A percentile compares a stretch with the other conserved stretches of the same genome.
These are phyloP conservation scores for Colletotrichum shisoi DNA, from an alignment of 2,329 filamentous ascomycete genomes.

Conservation along the genomic window DNA sequence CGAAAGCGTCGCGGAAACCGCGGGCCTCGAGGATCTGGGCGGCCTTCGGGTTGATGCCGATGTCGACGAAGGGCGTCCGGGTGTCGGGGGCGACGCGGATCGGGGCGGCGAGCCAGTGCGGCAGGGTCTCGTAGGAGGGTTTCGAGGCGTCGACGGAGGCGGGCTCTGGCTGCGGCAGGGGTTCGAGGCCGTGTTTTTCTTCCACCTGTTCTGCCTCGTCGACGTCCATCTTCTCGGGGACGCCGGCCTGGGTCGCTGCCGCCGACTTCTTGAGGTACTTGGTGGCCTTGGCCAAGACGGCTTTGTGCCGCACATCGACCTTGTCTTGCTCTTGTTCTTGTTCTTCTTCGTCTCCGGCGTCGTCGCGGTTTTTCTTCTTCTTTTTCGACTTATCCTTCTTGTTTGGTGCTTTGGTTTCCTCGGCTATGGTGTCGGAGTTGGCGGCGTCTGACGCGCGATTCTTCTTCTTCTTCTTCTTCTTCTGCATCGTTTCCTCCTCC, in stretches of 20 bases:
- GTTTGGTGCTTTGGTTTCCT: neutral
- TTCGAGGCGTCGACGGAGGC: slow-evolving; percentile 64
- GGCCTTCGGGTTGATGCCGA: slow-evolving; percentile 69
- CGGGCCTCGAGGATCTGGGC: slow-evolving; percentile 70
- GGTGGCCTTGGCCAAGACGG: slow-evolving; percentile 63
- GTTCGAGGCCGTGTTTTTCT: slow-evolving; percentile 75
- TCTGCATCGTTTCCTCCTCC: slow-evolving; percentile 39
- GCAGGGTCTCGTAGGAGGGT: slow-evolving; percentile 79
- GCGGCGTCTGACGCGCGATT: neutral
- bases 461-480: slow-evolving; percentile 39
- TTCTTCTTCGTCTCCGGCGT: slow-evolving; percentile 40
- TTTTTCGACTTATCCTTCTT: slow-evolving; percentile 44
- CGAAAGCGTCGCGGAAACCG: slow-evolving; percentile 75
- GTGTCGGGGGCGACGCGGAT: slow-evolving; percentile 70
- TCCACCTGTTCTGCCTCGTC: slow-evolving; percentile 45
- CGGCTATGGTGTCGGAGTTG: neutral
- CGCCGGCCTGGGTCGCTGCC: slow-evolving; percentile 49
- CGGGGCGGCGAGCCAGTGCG: slow-evolving; percentile 80
- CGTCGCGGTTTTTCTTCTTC: slow-evolving; percentile 34
- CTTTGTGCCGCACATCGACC: slow-evolving; percentile 55
- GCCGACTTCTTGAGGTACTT: slow-evolving; percentile 63
- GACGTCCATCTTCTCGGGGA: slow-evolving; percentile 46
- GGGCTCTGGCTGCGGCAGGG: slow-evolving; percentile 79
- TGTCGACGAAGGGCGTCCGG: slow-evolving; percentile 65
- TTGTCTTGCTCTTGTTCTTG: slow-evolving; percentile 41